These are phyloP conservation scores for Pythium diclinum DNA, from an alignment of 352 stramenopile genomes.

Conservation along the genomic window DNA sequence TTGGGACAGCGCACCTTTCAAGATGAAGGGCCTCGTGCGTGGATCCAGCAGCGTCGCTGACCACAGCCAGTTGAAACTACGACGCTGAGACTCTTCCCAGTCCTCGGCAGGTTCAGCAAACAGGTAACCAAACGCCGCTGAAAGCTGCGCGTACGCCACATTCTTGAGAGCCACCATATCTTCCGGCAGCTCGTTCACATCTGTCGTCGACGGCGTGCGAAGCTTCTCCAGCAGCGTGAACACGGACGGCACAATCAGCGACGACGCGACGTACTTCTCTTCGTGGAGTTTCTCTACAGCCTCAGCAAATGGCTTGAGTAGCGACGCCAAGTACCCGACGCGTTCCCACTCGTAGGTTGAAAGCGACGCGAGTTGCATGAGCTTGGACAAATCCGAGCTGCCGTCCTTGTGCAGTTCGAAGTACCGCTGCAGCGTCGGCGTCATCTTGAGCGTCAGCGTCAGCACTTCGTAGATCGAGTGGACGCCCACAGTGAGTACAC, in stretches of 20 bases:
- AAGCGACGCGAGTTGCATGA: constrained; percentile 62
- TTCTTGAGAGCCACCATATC: constrained; percentile 65
- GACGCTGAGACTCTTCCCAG: constrained; percentile 42
- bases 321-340: constrained; percentile 50
- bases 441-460: constrained; percentile 47
- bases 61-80: constrained; percentile 69
- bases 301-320: constrained; percentile 69
- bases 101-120: constrained; percentile 41
- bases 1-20: constrained; percentile 59
- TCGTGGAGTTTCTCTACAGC: constrained; percentile 54
- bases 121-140: constrained; percentile 53
- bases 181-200: constrained; percentile 39
- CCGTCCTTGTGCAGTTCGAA: constrained; percentile 60
- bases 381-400: constrained; percentile 60
- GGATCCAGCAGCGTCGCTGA: constrained; percentile 67
- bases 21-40: constrained; percentile 70
- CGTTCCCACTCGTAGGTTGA: constrained; percentile 71
- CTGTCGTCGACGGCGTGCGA: constrained; percentile 15
- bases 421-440: constrained; percentile 53
- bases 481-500: constrained; percentile 40
- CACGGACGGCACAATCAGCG: constrained; percentile 63
- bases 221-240: constrained; percentile 70
- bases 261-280: constrained; percentile 59
- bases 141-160: constrained; percentile 51
- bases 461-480: constrained; percentile 51